phyloP scores from a whole-genome alignment of 768 basidiomycete genomes.

The Lenzites betulinus region DNA sequence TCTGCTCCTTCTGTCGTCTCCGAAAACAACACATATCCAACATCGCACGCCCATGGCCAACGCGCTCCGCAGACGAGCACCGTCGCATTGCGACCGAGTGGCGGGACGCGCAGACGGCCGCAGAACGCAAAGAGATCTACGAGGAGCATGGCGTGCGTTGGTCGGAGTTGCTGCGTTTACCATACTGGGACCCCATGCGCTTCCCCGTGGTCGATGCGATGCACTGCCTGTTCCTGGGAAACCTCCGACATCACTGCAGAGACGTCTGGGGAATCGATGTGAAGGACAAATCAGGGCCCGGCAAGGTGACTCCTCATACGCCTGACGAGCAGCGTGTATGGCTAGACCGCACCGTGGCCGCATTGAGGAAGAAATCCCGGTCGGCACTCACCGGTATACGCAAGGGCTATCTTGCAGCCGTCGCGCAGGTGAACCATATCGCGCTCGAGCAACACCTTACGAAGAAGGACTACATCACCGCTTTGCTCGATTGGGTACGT shows the following conservation, averaged over 20 bases:
- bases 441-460: background rate
- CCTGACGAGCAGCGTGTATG: background rate
- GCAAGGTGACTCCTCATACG: background rate
- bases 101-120: constrained; percentile 14
- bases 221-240: constrained; percentile 27
- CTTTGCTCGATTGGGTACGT: background rate
- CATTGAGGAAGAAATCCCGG: background rate
- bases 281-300: background rate
- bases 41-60: background rate
- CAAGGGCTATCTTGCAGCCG: background rate
- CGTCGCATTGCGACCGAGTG: constrained; percentile 11
- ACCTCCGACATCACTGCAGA: background rate
- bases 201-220: constrained; percentile 30
- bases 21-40: constrained; percentile 16
- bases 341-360: background rate
- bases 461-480: background rate
- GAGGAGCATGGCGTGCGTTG: constrained; percentile 24
- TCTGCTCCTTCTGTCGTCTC: constrained; percentile 34
- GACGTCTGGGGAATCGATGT: background rate
- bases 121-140: constrained; percentile 15
- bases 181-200: constrained; percentile 30
- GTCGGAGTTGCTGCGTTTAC: constrained; percentile 26
- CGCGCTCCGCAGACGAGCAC: background rate
- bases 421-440: background rate
- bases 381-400: background rate